Percentiles rank a stretch among this genome's conserved stretches.
Conservation (phyloP, 208 protist species). For the Leishmania braziliensis region DNA sequence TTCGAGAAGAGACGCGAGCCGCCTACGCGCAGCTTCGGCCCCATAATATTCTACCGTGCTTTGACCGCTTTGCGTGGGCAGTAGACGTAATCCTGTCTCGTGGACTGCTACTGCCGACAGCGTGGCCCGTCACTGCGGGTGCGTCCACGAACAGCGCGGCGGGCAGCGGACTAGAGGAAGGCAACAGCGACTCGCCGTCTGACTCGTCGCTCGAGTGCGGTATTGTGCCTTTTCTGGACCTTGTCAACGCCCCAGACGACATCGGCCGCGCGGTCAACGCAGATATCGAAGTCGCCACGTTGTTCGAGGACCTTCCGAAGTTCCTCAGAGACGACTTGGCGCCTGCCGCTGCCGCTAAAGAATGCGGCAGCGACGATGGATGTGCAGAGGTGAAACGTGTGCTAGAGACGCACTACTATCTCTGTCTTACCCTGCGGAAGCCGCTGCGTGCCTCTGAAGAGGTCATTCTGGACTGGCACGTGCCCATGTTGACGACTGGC, state of each 20-base stretch:
- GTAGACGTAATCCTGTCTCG: constrained; percentile 70
- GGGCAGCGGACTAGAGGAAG: background rate
- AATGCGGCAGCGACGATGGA: constrained; percentile 25
- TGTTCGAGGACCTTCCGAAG: constrained; percentile 60
- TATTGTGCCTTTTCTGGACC: constrained; percentile 82
- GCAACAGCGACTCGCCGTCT: background rate
- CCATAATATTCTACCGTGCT: constrained; percentile 54
- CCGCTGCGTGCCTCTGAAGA: constrained; percentile 68
- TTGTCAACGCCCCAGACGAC: constrained; percentile 69
- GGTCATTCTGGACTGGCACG: constrained; percentile 70
- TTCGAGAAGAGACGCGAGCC: constrained; percentile 45
- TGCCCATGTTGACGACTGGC: constrained; percentile 46
- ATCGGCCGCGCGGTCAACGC: constrained; percentile 55
- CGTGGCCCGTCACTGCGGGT: constrained; percentile 34
- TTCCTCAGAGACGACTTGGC: constrained; percentile 65
- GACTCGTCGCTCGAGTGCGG: constrained; percentile 48
- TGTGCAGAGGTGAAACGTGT: constrained; percentile 19
- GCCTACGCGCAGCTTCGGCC: constrained; percentile 46
- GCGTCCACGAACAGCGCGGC: background rate
- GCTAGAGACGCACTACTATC: constrained; percentile 63
- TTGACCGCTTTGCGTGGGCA: constrained; percentile 52
- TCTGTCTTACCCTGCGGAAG: constrained; percentile 58
- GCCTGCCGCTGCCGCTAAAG: constrained; percentile 31
- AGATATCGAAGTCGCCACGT: constrained; percentile 61
- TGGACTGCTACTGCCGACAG: constrained; percentile 54